phyloP scores from a whole-genome alignment of 805 yeast species.

The Metschnikowia bowlesiae region DNA sequence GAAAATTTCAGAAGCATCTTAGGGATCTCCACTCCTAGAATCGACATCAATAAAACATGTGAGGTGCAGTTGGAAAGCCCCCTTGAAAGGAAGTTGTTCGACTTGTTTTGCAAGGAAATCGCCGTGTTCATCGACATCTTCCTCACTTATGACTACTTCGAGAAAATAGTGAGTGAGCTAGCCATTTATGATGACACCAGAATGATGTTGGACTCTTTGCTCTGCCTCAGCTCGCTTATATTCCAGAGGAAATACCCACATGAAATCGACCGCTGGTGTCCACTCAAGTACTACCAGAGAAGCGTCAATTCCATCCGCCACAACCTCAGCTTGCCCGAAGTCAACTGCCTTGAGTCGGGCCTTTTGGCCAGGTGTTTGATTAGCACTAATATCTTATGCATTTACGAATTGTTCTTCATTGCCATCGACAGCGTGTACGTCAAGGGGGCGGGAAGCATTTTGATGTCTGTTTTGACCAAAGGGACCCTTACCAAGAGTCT shows the following conservation, averaged over 20 bases:
- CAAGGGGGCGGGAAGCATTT: slow-evolving; percentile 34
- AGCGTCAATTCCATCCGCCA: slow-evolving; percentile 31
- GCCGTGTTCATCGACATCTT: slow-evolving; percentile 32
- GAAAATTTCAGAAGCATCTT: slow-evolving; percentile 21
- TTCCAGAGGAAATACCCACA: slow-evolving; percentile 28
- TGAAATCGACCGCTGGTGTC: slow-evolving; percentile 26
- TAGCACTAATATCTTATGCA: slow-evolving; percentile 34
- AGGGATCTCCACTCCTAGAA: slow-evolving; percentile 16
- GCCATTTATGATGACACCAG: slow-evolving; percentile 37
- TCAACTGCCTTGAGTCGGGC: slow-evolving; percentile 23
- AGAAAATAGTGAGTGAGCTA: slow-evolving; percentile 30
- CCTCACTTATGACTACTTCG: slow-evolving; percentile 26
- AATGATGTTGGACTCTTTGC: slow-evolving; percentile 34
- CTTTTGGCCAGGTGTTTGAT: slow-evolving; percentile 33
- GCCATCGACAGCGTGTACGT: slow-evolving; percentile 36
- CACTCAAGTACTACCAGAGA: slow-evolving; percentile 35
- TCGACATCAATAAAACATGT: slow-evolving; percentile 8
- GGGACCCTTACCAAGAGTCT: slow-evolving; percentile 16
- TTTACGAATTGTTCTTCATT: slow-evolving; percentile 36
- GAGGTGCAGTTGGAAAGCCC: slow-evolving; percentile 15
- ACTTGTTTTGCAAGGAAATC: slow-evolving; percentile 27
- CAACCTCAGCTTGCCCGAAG: slow-evolving; percentile 24
- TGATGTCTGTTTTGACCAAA: slow-evolving; percentile 25
- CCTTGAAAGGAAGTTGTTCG: slow-evolving; percentile 30
- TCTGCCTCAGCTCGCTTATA: slow-evolving; percentile 35